Conservation (phyloP, 2,329 filamentous ascomycete genomes). For the Meredithiella fracta region DNA sequence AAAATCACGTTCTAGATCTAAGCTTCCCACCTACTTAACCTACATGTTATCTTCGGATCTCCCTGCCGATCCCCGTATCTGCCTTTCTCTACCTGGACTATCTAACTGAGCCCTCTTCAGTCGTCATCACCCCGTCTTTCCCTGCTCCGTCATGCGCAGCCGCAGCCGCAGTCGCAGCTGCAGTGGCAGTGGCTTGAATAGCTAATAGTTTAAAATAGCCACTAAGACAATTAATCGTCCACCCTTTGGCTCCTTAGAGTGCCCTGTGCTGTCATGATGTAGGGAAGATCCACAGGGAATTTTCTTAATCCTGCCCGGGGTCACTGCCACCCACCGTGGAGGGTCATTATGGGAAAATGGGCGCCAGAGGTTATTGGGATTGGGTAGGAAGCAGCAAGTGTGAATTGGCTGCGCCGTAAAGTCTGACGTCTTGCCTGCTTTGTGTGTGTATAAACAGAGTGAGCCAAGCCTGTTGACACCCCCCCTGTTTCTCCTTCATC, state of each 20-base stretch:
- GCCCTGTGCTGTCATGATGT: background rate
- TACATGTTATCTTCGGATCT: background rate
- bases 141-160: background rate
- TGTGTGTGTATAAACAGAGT: too few relatives aligned
- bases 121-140: background rate
- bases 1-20: too few relatives aligned
- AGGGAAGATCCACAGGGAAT: background rate
- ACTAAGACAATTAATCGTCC: background rate
- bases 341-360: too few relatives aligned
- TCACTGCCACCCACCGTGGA: background rate
- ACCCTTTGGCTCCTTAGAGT: background rate
- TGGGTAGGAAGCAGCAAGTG: background rate
- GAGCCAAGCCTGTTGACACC: background rate
- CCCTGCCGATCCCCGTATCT: background rate
- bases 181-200: slow-evolving; percentile 4
- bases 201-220: slow-evolving; percentile 6
- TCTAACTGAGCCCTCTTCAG: background rate
- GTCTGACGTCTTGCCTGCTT: slow-evolving; percentile 3
- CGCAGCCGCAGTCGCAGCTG: background rate
- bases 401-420: background rate
- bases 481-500: background rate
- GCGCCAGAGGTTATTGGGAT: too few relatives aligned
- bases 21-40: too few relatives aligned
- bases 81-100: background rate
- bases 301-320: background rate